Evolutionary conservation across 2,329 filamentous ascomycete species (phyloP).

Genomic region (Nemania sp.): DNA sequence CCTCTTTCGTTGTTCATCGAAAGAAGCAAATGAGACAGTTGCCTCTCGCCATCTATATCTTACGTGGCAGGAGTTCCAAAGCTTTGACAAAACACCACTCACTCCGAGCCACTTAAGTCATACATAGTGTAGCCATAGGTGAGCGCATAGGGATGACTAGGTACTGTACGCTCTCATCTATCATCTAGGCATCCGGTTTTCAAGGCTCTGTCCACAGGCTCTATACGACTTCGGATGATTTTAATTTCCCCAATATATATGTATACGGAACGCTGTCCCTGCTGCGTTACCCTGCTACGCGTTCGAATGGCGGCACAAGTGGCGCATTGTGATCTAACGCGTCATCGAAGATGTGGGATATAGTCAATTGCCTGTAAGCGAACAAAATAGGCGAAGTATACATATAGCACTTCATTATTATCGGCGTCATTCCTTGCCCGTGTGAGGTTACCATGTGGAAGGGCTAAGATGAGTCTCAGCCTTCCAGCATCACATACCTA

Average conservation of each 20-base stretch:
- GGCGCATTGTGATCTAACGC: conserved; percentile 8
- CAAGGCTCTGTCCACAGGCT: conserved; percentile 9
- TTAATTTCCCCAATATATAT: conserved; percentile 20
- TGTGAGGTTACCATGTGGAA: conserved; percentile 24
- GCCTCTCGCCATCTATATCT: conserved; percentile 14
- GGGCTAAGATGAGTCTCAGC: conserved; percentile 23
- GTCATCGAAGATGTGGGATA: conserved; percentile 10
- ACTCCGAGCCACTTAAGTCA: not conserved
- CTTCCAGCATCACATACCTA: conserved; percentile 3
- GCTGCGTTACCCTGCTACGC: conserved; percentile 4
- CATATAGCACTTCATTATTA: conserved; percentile 4
- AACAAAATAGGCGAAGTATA: conserved; percentile 11
- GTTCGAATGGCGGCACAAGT: conserved; percentile 18
- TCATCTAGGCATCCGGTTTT: conserved; percentile 16
- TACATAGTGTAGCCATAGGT: not conserved
- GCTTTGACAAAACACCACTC: conserved; percentile 5
- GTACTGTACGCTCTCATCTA: conserved; percentile 15
- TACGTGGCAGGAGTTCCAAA: conserved; percentile 23
- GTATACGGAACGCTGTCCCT: conserved; percentile 15
- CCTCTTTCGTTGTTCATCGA: not conserved
- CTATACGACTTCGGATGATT: conserved; percentile 7
- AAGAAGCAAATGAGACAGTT: conserved; percentile 6
- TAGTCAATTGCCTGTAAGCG: conserved; percentile 11
- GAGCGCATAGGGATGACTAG: conserved; percentile 23
- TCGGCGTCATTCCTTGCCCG: conserved; percentile 14